A percentile compares a stretch with the other conserved stretches of the same genome.
phyloP scores from a whole-genome alignment of 805 yeast species.

The Maudiozyma serrabonitensis region DNA sequence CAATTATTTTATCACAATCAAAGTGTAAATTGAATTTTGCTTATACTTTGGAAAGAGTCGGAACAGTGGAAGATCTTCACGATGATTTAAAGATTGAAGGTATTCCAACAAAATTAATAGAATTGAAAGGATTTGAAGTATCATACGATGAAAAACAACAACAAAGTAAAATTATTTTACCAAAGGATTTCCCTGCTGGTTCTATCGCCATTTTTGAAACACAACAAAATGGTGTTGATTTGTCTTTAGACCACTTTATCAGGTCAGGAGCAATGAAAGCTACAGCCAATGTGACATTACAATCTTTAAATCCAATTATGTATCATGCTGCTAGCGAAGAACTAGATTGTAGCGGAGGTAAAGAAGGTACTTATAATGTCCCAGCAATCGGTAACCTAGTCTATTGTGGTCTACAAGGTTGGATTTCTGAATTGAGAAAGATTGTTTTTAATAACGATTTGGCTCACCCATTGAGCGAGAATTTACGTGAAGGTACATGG shows the following conservation, averaged over 20 bases:
- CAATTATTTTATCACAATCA: constrained; percentile 52
- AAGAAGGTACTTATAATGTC: constrained; percentile 60
- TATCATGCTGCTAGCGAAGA: constrained; percentile 84
- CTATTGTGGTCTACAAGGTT: constrained; percentile 90
- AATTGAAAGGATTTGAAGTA: constrained; percentile 42
- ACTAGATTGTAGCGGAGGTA: constrained; percentile 64
- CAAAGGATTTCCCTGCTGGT: constrained; percentile 73
- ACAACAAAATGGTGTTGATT: constrained; percentile 53
- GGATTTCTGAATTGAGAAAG: constrained; percentile 59
- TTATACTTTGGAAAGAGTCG: constrained; percentile 44
- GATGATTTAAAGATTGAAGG: constrained; percentile 41
- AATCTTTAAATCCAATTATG: constrained; percentile 65
- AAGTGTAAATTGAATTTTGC: constrained; percentile 48
- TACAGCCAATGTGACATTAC: constrained; percentile 46
- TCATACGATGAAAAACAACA: constrained; percentile 33
- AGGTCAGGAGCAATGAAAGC: constrained; percentile 72
- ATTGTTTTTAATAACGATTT: constrained; percentile 63
- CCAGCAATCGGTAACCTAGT: constrained; percentile 67
- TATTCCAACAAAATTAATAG: constrained; percentile 53
- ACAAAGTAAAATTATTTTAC: constrained; percentile 47
- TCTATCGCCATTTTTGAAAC: constrained; percentile 81
- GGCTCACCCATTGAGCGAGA: constrained; percentile 75
- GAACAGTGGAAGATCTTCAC: constrained; percentile 33
- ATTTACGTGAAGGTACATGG: constrained; percentile 80
- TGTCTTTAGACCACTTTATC: constrained; percentile 53